Evolutionary conservation across 2,329 filamentous ascomycete species (phyloP).

Genomic region (Xylaria sp.): DNA sequence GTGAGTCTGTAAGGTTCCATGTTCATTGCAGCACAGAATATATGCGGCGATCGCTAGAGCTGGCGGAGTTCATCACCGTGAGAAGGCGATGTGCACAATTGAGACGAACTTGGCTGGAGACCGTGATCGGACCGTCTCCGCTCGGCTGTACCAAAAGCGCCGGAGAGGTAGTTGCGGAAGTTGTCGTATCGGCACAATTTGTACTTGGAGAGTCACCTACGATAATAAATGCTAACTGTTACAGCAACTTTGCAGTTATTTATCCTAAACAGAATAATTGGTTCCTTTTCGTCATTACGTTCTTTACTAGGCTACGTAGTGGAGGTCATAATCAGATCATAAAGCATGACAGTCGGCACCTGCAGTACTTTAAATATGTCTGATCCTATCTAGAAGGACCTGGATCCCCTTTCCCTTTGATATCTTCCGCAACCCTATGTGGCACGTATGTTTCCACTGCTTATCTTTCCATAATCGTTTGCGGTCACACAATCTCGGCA

Average conservation of each 20-base stretch:
- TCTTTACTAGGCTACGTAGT: background rate
- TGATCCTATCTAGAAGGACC: background rate
- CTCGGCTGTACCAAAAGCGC: background rate
- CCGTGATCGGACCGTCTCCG: conserved; percentile 29
- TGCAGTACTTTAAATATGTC: background rate
- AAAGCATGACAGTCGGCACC: too few relatives aligned
- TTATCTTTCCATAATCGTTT: background rate
- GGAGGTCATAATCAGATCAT: background rate
- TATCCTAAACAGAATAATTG: background rate
- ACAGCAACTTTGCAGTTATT: background rate
- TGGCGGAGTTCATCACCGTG: background rate
- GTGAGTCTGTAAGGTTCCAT: conserved; percentile 54
- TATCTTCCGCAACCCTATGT: background rate
- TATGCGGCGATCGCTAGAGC: background rate
- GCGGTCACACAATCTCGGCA: background rate
- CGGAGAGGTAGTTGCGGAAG: background rate
- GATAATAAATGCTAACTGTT: background rate
- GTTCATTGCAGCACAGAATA: background rate
- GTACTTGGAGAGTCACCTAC: background rate
- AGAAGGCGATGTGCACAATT: background rate
- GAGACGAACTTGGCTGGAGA: background rate
- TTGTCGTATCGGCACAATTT: background rate
- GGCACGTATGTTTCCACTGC: background rate
- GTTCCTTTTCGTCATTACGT: background rate
- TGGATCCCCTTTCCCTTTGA: background rate